Conservation (phyloP, 2,329 filamentous ascomycete species). For the Alternaria dauci region DNA sequence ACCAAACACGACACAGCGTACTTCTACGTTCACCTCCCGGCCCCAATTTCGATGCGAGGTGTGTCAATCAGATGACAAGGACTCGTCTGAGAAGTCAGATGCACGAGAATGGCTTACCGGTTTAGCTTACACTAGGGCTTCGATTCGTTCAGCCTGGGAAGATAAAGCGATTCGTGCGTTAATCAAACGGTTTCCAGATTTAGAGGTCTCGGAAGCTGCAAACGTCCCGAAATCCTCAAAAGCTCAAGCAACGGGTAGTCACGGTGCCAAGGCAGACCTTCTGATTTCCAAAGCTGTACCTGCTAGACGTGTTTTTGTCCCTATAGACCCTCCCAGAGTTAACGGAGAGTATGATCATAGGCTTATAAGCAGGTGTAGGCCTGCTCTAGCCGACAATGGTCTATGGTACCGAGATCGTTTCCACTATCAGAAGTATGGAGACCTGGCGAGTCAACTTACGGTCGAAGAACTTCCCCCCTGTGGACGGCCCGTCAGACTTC, state of each 20-base stretch:
- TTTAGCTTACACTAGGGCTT: background rate
- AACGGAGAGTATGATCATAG: background rate
- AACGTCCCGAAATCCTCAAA: too few species aligned
- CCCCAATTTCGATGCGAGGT: slow-evolving; percentile 6
- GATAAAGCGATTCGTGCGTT: background rate
- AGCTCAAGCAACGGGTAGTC: background rate
- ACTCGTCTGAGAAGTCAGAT: background rate
- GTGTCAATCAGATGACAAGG: background rate
- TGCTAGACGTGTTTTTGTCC: background rate
- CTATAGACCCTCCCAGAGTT: background rate
- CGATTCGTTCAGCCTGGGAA: background rate
- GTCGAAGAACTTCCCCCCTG: background rate
- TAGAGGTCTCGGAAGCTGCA: too few species aligned
- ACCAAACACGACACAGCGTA: background rate
- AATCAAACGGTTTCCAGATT: background rate
- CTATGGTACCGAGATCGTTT: background rate
- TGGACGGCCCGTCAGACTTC: background rate
- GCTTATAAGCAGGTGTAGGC: background rate
- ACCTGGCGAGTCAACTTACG: background rate
- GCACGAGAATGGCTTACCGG: background rate
- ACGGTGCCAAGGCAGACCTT: background rate
- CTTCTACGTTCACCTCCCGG: background rate
- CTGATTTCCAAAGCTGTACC: background rate
- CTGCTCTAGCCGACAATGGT: background rate
- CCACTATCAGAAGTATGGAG: background rate